phyloP scores from a whole-genome alignment of 805 yeast species.

The Lachancea quebecensis region DNA sequence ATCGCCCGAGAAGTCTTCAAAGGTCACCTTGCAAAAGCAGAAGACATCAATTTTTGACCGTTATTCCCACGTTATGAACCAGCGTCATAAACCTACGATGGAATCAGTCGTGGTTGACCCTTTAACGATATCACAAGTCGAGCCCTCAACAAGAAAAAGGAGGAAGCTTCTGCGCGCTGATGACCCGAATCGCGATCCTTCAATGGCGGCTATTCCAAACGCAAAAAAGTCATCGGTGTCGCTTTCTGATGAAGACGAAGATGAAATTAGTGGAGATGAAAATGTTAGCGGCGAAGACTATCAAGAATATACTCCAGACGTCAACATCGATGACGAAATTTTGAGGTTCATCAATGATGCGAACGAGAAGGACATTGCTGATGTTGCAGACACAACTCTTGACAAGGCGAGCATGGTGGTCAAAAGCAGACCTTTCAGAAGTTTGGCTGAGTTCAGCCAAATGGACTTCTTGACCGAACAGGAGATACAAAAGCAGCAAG shows the following conservation, averaged over 20 bases:
- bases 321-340: conserved; percentile 55
- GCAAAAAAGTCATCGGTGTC: conserved; percentile 14
- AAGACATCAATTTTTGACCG: conserved; percentile 34
- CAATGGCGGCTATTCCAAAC: neutral
- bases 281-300: conserved; percentile 32
- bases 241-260: conserved; percentile 30
- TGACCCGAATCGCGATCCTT: conserved; percentile 1
- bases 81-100: conserved; percentile 12
- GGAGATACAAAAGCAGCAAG: conserved; percentile 15
- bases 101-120: conserved; percentile 11
- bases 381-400: conserved; percentile 66
- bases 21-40: conserved; percentile 33
- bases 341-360: conserved; percentile 76
- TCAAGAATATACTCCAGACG: conserved; percentile 24
- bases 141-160: conserved; percentile 23
- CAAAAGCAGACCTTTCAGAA: conserved; percentile 60
- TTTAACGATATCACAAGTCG: conserved; percentile 6
- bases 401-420: conserved; percentile 58
- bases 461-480: conserved; percentile 42
- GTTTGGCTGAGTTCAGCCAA: conserved; percentile 52
- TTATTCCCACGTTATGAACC: conserved; percentile 28
- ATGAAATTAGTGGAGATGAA: conserved; percentile 38
- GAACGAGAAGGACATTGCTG: conserved; percentile 65
- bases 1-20: conserved; percentile 25
- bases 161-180: conserved; percentile 38